Base-by-base conservation (phyloP, 768 basidiomycete species). In the Tubosaeta sp. region DNA sequence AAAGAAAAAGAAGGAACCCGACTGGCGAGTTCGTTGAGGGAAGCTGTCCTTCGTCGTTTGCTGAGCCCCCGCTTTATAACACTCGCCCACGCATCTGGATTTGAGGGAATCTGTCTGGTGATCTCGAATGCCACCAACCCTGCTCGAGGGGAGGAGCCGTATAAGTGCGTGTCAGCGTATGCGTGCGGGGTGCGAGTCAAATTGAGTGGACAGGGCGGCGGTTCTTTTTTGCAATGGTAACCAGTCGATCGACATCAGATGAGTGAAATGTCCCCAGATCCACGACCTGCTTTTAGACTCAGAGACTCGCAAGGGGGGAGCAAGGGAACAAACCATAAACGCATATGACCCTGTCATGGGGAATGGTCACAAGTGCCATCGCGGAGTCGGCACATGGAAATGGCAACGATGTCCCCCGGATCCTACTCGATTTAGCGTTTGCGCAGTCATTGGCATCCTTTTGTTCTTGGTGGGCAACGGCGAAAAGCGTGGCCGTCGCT, bases 221-320 rank as follows among this genome's bases (percentile, higher is more conserved):
- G 44, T 14, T 31, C 30, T 34, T 32, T 34, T 30, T 45, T 45
- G 21, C 21, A 45, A 45, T 22, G 42, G 27, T 32, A 59, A 34
- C 44, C 41, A 46, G 51, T 55, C 54, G 62, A 66, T 66, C 59
- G 45, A 18, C 22, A 60, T 55, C 51, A 53, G 56, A 66, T 59
- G 51, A 46, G 48, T 48, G 44, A 45, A 34, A 45, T 45, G n/a
- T 54, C 34, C 19, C 51, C 44, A 55, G 64, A 63, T 55, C 49
- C 53, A 44, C 47, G 44, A 41, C 61, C 41, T 43, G 21, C 10
- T 49, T 50, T 54, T 40, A 46, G 43, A 49, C 44, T 48, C 50
- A 45, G 60, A 49, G 51, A 27, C 24, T 24, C 22, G 30, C 36
- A 31, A 21, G 30, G 44, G 32, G 44, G 13, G 32, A 31, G 44